These are phyloP conservation scores for Stentor roeselii DNA, from an alignment of 73 alveolate species.

Conservation along the genomic window DNA sequence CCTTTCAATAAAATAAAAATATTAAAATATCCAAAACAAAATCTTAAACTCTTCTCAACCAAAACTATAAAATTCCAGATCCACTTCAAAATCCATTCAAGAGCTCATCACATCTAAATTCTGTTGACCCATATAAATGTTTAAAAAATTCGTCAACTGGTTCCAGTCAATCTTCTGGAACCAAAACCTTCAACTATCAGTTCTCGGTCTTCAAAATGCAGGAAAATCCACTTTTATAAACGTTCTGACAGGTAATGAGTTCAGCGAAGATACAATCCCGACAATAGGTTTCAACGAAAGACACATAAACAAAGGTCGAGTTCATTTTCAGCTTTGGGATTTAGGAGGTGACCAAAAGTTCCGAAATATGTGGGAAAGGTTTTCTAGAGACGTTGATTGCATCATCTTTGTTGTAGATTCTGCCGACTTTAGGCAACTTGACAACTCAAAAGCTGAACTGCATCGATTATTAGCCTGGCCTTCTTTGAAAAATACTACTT, in stretches of 20 bases:
- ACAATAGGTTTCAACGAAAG: constrained; percentile 77
- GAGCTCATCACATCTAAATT: too few relatives aligned
- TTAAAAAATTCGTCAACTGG: constrained; percentile 59
- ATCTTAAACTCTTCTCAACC: too few relatives aligned
- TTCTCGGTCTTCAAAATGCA: constrained; percentile 77
- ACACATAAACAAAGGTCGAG: constrained; percentile 62
- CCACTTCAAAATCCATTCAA: too few relatives aligned
- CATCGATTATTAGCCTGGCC: constrained; percentile 71
- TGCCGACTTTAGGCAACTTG: constrained; percentile 77
- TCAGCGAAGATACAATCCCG: constrained; percentile 82
- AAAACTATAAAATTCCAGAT: too few relatives aligned
- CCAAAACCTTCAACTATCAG: constrained; percentile 65
- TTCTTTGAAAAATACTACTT: constrained; percentile 68
- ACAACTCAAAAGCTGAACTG: constrained; percentile 59
- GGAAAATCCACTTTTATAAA: constrained; percentile 81
- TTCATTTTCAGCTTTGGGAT: constrained; percentile 77
- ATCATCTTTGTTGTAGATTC: constrained; percentile 81
- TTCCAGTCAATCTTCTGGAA: constrained; percentile 52
- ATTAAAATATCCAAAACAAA: too few relatives aligned
- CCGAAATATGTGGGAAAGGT: constrained; percentile 85
- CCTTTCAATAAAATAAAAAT: too few relatives aligned
- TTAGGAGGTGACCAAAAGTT: constrained; percentile 82
- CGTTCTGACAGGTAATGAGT: constrained; percentile 70
- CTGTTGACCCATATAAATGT: too few relatives aligned
- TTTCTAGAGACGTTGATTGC: constrained; percentile 74